These are phyloP conservation scores for Aspergillus eucalypticola DNA, from an alignment of 2,329 filamentous ascomycete species.

Conservation along the genomic window DNA sequence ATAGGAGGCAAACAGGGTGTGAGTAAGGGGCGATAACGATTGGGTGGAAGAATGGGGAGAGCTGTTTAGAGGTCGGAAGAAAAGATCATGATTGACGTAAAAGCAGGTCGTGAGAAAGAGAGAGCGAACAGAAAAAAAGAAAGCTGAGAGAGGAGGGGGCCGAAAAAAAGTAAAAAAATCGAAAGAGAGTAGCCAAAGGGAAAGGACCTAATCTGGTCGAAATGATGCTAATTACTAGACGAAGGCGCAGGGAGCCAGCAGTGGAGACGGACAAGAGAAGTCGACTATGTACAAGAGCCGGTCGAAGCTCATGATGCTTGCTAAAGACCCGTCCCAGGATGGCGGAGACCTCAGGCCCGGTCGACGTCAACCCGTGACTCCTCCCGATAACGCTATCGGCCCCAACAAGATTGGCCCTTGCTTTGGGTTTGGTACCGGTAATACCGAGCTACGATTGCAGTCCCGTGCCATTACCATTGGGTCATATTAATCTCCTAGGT, in stretches of 20 bases:
- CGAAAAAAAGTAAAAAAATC: not conserved
- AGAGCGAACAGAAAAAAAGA: not conserved
- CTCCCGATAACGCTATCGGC: slow-evolving; percentile 2
- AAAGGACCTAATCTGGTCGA: slow-evolving; percentile 1
- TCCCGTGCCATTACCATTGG: not conserved
- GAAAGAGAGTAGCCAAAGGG: not conserved
- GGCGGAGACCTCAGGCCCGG: not conserved
- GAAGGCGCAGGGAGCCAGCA: not conserved
- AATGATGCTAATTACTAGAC: not conserved
- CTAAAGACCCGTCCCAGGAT: not conserved
- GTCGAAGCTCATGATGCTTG: slow-evolving; percentile 1
- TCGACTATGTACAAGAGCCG: not conserved
- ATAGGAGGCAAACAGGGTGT: not conserved
- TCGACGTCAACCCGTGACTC: slow-evolving; percentile 9
- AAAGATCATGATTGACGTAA: not conserved
- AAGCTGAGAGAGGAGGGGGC: not conserved
- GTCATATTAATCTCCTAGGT: not conserved
- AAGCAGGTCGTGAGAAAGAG: not conserved
- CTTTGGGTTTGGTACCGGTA: not conserved
- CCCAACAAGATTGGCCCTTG: slow-evolving; percentile 1
- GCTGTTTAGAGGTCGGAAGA: not conserved
- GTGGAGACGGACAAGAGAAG: not conserved
- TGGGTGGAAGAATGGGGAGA: not conserved
- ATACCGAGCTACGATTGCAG: not conserved
- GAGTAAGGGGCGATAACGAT: not conserved